phyloP scores from a whole-genome alignment of 208 protist genomes.

The Trypanosoma conorhini region DNA sequence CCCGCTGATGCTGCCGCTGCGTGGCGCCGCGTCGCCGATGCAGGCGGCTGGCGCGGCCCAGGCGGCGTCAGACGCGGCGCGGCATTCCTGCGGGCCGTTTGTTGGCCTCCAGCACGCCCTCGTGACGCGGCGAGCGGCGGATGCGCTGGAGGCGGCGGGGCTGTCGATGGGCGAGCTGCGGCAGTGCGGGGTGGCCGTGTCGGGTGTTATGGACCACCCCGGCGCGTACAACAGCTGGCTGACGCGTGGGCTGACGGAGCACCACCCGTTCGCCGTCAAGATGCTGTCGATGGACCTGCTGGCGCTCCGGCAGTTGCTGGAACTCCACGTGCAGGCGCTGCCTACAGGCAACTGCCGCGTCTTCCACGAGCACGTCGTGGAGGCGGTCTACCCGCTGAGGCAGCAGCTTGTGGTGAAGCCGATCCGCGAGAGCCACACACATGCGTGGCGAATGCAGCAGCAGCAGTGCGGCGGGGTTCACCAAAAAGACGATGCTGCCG shows the following conservation, averaged over 20 bases:
- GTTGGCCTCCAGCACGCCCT: constrained; percentile 75
- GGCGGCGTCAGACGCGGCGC: neutral
- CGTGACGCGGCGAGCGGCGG: constrained; percentile 70
- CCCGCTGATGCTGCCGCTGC: constrained; percentile 14
- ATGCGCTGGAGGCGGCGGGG: constrained; percentile 73
- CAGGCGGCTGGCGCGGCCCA: neutral
- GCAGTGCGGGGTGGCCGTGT: constrained; percentile 58
- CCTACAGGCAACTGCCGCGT: constrained; percentile 65
- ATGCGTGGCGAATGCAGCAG: neutral
- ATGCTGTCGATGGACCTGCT: constrained; percentile 83
- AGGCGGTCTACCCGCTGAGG: constrained; percentile 78
- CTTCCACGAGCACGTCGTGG: constrained; percentile 79
- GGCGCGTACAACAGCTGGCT: constrained; percentile 86
- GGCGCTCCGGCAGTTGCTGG: constrained; percentile 56
- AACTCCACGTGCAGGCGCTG: constrained; percentile 44
- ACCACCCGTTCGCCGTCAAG: constrained; percentile 82
- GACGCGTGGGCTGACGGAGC: constrained; percentile 71
- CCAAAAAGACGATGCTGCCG: constrained; percentile 6
- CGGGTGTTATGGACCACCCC: constrained; percentile 84
- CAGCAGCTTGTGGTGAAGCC: constrained; percentile 72
- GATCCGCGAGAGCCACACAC: constrained; percentile 36
- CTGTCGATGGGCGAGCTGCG: constrained; percentile 49
- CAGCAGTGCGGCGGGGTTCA: neutral
- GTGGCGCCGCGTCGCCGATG: neutral
- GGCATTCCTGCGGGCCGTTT: constrained; percentile 35